phyloP scores from a whole-genome alignment of 2,329 filamentous ascomycete species.

The Metarhizium anisopliae region DNA sequence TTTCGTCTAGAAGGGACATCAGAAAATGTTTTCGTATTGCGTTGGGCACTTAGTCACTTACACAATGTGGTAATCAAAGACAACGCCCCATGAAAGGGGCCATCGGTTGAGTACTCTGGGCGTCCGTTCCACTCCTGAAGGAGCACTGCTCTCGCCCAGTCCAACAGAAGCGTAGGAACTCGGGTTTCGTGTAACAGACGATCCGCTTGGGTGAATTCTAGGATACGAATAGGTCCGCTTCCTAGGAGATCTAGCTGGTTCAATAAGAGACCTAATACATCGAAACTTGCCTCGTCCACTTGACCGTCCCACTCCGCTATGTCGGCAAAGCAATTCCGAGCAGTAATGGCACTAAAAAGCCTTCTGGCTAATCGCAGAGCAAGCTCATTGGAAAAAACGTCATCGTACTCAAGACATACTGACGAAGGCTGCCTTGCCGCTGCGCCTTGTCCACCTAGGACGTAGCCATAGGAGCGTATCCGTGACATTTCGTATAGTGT shows the following conservation, averaged over 20 bases:
- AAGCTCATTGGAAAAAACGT: constrained; percentile 52
- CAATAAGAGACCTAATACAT: constrained; percentile 40
- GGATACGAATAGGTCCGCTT: constrained; percentile 31
- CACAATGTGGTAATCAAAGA: constrained; percentile 65
- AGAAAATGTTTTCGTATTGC: constrained; percentile 5
- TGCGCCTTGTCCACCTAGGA: constrained; percentile 36
- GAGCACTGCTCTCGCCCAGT: constrained; percentile 68
- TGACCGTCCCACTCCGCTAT: constrained; percentile 28
- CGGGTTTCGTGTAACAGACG: constrained; percentile 48
- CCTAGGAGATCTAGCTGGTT: constrained; percentile 45
- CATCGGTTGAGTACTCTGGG: constrained; percentile 58
- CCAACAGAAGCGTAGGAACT: constrained; percentile 49
- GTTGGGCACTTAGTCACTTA: constrained; percentile 32
- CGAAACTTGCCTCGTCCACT: constrained; percentile 21
- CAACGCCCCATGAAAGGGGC: constrained; percentile 68
- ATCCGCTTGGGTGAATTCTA: constrained; percentile 42
- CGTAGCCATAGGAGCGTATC: constrained; percentile 45
- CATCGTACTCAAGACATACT: constrained; percentile 52
- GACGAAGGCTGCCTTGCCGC: constrained; percentile 36
- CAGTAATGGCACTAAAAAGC: constrained; percentile 47
- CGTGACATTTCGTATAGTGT: constrained; percentile 52
- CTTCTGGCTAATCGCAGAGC: constrained; percentile 50
- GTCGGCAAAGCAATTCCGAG: constrained; percentile 41
- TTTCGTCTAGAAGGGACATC: constrained; percentile 40
- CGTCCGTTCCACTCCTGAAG: constrained; percentile 74